A percentile compares a stretch with the other conserved stretches of the same genome.
Evolutionary conservation across 164 flowering plant genomes (phyloP).

Genomic region (Nymphaea thermarum): DNA sequence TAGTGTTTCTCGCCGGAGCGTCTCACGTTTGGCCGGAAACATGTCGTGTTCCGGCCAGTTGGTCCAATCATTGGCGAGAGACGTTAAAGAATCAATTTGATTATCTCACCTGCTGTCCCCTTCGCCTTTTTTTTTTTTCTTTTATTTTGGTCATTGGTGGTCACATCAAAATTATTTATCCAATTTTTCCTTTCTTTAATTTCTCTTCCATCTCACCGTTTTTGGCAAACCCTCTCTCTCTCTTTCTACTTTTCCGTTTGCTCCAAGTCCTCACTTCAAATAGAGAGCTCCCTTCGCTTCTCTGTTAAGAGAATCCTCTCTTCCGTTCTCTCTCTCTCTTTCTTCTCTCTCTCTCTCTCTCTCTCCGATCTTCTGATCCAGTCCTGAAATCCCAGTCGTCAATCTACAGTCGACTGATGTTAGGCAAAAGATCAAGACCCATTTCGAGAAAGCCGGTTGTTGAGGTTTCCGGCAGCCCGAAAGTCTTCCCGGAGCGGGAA

Average conservation of each 20-base stretch:
- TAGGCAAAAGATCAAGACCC: constrained; percentile 23
- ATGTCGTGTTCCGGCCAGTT: neutral
- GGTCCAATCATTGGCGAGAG: neutral
- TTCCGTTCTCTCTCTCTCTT: too few species aligned
- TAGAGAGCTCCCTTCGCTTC: too few species aligned
- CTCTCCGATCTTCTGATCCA: neutral
- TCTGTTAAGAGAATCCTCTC: neutral
- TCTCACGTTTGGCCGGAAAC: neutral
- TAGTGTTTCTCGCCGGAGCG: neutral
- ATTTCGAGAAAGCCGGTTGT: constrained; percentile 15
- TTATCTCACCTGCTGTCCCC: neutral
- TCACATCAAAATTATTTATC: neutral
- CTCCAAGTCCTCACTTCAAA: too few species aligned
- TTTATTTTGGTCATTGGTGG: neutral
- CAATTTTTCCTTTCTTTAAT: neutral
- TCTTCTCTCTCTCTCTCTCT: neutral
- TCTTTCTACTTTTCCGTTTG: too few species aligned
- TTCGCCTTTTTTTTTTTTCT: too few species aligned
- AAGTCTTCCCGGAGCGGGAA: constrained; percentile 3
- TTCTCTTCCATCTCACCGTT: neutral
- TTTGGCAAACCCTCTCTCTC: neutral
- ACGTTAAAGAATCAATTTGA: neutral
- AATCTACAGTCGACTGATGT: constrained; percentile 12
- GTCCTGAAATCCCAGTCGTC: neutral
- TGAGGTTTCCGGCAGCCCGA: constrained; percentile 6